These are phyloP conservation scores for Phalaenopsis aphrodite DNA, from an alignment of 106 monocot species.

Conservation along the genomic window DNA sequence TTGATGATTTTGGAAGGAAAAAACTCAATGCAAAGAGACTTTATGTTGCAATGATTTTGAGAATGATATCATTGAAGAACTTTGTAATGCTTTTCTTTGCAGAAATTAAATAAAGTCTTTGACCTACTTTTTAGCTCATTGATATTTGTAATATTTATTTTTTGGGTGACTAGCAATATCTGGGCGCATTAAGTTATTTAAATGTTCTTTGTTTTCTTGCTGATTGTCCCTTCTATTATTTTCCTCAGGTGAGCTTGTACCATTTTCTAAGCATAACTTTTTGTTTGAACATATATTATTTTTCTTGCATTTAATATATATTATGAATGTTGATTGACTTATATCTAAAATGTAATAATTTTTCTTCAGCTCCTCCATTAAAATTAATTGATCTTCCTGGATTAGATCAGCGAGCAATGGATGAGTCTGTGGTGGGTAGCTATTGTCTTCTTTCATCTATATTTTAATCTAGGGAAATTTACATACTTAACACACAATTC, in stretches of 20 bases:
- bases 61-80: neutral
- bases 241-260: neutral
- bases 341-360: constrained; percentile 15
- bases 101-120: neutral
- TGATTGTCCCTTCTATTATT: neutral
- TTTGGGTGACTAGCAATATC: neutral
- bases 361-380: constrained; percentile 70
- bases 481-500: no score
- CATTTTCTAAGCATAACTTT: neutral
- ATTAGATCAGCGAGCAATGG: constrained; percentile 73
- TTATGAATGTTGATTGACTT: neutral
- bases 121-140: neutral
- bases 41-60: neutral
- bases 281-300: neutral
- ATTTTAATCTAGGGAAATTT: no score
- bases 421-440: constrained; percentile 70
- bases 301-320: neutral
- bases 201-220: neutral
- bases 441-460: neutral
- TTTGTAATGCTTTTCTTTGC: neutral
- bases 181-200: neutral
- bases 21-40: neutral
- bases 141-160: neutral
- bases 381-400: constrained; percentile 91
- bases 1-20: neutral